Evolutionary conservation across 202 grass and related monocot species (phyloP), one percentile per base, ranked within the genome.

Genomic region (Zizania palustris): DNA sequence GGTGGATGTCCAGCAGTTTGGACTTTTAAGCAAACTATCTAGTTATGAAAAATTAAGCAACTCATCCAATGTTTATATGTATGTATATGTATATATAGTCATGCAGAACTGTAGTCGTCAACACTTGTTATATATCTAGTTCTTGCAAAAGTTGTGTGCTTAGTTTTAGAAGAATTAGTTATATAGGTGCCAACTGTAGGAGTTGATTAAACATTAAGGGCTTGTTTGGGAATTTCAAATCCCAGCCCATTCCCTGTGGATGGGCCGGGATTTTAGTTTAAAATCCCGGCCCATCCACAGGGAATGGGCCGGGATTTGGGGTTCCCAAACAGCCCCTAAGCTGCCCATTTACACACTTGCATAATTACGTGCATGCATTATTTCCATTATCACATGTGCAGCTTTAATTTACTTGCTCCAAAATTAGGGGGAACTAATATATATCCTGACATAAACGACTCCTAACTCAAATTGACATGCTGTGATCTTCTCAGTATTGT

Each of bases 311-410:
- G n/a, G n/a, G n/a, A n/a, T n/a, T n/a, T n/a, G n/a, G n/a, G n/a
- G n/a, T n/a, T n/a, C n/a, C n/a, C n/a, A n/a, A n/a, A n/a, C n/a
- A n/a, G n/a, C n/a, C n/a, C n/a, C n/a, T n/a, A n/a, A 71, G 43
- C 33, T 13, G 6, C 39, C 5, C 3, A 18, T 14, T 72, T 56
- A 56, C 37, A 64, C 33, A 45, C 5, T 20, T 15, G 15, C 0
- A n/a, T n/a, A n/a, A n/a, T n/a, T n/a, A n/a, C n/a, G n/a, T n/a
- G n/a, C n/a, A 38, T 84, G 28, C 28, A 28, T 28, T 50, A 73
- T 46, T 55, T 18, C 48, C 40, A n/a, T 82, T 39, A 87, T 78
- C 73, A 76, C 73, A 73, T 82, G 77, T 41, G 1, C 0, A 13
- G 0, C 63, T 69, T 60, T 12, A n/a, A n/a, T n/a, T n/a, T 28